Conservation (phyloP, 768 basidiomycete genomes). For the Boletus sensibilis region DNA sequence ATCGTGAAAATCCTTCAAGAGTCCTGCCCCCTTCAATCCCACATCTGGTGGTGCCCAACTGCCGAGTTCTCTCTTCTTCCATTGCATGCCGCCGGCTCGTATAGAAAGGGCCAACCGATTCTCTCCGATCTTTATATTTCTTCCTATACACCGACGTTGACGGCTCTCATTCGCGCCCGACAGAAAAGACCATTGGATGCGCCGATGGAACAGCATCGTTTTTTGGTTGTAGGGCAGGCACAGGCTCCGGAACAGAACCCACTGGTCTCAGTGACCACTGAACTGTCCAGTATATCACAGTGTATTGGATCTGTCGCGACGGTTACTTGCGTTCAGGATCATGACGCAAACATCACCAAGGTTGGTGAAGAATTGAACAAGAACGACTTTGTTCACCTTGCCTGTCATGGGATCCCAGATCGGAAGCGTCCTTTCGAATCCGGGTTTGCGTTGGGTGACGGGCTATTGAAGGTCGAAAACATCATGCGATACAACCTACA, state of each 20-base stretch:
- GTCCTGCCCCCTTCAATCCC: background rate
- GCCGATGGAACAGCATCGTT: background rate
- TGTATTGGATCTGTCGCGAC: background rate
- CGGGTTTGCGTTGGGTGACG: conserved; percentile 1
- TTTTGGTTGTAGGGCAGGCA: conserved; percentile 5
- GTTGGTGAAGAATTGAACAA: background rate
- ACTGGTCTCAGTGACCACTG: background rate
- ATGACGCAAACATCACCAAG: background rate
- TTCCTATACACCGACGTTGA: background rate
- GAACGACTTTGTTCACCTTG: conserved; percentile 9
- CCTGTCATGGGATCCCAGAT: conserved; percentile 22
- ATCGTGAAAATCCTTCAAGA: conserved; percentile 7
- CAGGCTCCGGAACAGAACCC: background rate
- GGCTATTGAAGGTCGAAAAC: background rate
- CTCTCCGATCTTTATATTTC: background rate
- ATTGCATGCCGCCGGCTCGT: background rate
- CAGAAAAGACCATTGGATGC: background rate
- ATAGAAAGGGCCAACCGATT: background rate
- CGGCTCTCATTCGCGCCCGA: background rate
- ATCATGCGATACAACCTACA: conserved; percentile 7
- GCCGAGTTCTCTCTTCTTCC: conserved; percentile 5
- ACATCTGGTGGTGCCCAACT: conserved; percentile 18
- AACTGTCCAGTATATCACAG: background rate
- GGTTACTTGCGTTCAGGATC: background rate
- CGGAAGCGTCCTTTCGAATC: conserved; percentile 15